Evolutionary conservation across 2,329 filamentous ascomycete species (phyloP), one percentile per base, ranked within the genome.

Genomic region (Ascochyta rabiei): DNA sequence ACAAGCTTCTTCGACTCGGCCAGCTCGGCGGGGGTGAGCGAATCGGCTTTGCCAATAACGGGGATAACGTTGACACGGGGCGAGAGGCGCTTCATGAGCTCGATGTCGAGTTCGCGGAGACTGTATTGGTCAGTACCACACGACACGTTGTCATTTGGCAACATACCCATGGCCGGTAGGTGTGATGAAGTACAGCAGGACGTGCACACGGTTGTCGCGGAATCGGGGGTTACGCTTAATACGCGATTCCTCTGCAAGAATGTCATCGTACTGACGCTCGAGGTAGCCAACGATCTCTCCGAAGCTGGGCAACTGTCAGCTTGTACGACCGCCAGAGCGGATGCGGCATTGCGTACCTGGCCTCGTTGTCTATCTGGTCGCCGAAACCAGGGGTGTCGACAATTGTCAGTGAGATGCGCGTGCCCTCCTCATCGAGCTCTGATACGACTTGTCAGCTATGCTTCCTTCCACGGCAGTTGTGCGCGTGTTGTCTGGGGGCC

Each of bases 151-250:
- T 16, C n/a, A 15, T 24, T 33, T 39, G 34, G 15, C 18, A 37
- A 76, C 86, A 73, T 83, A 92, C 89, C 89, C 93, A 77, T 97
- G 92, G 71, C 95, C 95, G 59, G 95, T 99, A 42, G 95, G 95
- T 64, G 95, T 96, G 83, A 99, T 98, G 79, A 99, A 99, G 85
- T 99, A 99, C 71, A 99, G 88, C 77, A 99, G 87, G 67, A 93
- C 95, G 75, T 99, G 95, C 43, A 99, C 91, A 82, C 95, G 91
- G 82, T 99, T 98, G 82, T 99, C 95, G 75, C 95, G 89, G 89
- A 99, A 99, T 74, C 95, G 89, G 69, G 95, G 95, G 83, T 99
- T 99, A 92, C 95, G 95, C 90, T 99, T 99, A 85, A 99, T 99
- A 83, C 95, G 91, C 72, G 95, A 98, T 83, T 99, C 95, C 82